These are phyloP conservation scores for Ceratobasidium papillatum DNA, from an alignment of 1,284 basidiomycete genomes.

Conservation along the genomic window DNA sequence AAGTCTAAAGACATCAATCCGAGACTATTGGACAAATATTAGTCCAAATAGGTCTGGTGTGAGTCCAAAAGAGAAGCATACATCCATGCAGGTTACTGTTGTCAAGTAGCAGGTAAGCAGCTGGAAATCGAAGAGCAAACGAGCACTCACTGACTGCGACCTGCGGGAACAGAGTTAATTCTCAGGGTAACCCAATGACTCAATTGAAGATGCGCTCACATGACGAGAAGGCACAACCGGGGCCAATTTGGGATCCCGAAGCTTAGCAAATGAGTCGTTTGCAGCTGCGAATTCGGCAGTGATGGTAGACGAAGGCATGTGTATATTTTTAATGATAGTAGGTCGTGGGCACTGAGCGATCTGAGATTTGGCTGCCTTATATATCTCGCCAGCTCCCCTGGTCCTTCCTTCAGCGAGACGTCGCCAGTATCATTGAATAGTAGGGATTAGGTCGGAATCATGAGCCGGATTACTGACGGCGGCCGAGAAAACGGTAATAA, in stretches of 20 bases:
- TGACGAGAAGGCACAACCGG: constrained; percentile 63
- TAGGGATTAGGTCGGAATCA: too few relatives aligned
- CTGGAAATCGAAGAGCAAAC: too few relatives aligned
- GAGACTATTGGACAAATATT: background rate
- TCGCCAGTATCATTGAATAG: too few relatives aligned
- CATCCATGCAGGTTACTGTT: constrained; percentile 19
- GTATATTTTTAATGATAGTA: too few relatives aligned
- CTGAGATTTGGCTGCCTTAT: background rate
- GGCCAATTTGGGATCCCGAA: constrained; percentile 57
- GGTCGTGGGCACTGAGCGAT: too few relatives aligned
- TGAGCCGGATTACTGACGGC: too few relatives aligned
- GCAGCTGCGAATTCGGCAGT: constrained; percentile 51
- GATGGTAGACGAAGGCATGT: constrained; percentile 44
- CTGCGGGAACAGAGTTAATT: background rate
- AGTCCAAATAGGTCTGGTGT: background rate
- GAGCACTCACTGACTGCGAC: constrained; percentile 6
- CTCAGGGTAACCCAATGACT: constrained; percentile 53
- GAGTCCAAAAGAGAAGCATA: background rate
- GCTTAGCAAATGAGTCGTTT: constrained; percentile 57
- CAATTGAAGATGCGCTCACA: constrained; percentile 56
- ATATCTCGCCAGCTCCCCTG: too few relatives aligned
- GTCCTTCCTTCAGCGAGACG: too few relatives aligned
- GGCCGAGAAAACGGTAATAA: too few relatives aligned
- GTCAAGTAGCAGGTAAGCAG: background rate
- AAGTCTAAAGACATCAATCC: constrained; percentile 61